Percentiles rank a stretch among this genome's conserved stretches.
Conservation (phyloP, 208 protist genomes). For the Leishmania gerbilli region DNA sequence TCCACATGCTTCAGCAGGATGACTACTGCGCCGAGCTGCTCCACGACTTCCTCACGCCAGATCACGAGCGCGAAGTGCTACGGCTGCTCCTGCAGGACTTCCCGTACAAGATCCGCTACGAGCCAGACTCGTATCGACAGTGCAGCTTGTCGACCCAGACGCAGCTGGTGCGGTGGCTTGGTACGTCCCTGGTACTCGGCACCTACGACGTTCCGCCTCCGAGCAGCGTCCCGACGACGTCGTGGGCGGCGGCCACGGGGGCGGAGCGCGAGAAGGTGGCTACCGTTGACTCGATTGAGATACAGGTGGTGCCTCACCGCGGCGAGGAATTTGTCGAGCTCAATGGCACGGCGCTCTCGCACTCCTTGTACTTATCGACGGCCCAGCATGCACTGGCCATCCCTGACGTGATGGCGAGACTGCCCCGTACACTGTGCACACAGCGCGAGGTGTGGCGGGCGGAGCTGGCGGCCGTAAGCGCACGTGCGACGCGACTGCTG, state of each 20-base stretch:
- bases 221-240: constrained; percentile 9
- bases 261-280: neutral
- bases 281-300: constrained; percentile 59
- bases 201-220: constrained; percentile 39
- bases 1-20: constrained; percentile 44
- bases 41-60: constrained; percentile 47
- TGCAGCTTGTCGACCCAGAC: constrained; percentile 52
- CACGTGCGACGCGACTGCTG: constrained; percentile 42
- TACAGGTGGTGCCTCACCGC: constrained; percentile 55
- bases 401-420: constrained; percentile 40
- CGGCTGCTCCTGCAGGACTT: constrained; percentile 53
- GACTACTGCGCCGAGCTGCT: constrained; percentile 47
- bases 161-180: constrained; percentile 72
- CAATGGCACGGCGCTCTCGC: constrained; percentile 35
- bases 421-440: constrained; percentile 20
- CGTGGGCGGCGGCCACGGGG: constrained; percentile 8
- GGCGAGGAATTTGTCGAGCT: constrained; percentile 47
- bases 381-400: constrained; percentile 39
- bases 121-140: constrained; percentile 42
- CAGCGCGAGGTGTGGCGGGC: constrained; percentile 30
- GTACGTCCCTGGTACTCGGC: constrained; percentile 66
- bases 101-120: constrained; percentile 63
- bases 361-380: constrained; percentile 68
- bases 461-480: constrained; percentile 32
- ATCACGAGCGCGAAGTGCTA: constrained; percentile 67